Evolutionary conservation across 164 flowering plant genomes (phyloP), one percentile per base, ranked within the genome.

Genomic region (Chloranthus sessilifolius): DNA sequence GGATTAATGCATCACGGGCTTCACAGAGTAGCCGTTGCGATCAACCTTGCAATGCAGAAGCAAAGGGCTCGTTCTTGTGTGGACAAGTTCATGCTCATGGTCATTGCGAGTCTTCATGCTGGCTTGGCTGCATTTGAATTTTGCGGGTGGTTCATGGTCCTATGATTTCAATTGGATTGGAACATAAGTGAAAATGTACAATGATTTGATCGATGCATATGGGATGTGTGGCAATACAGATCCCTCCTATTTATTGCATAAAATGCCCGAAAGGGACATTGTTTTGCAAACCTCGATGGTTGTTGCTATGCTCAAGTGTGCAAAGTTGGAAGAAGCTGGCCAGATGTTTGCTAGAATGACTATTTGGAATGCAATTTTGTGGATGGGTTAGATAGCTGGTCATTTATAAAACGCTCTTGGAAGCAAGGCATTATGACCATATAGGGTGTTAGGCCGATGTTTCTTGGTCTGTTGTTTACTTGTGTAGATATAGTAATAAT

Each of bases 251-350:
- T 26, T 74, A n/a, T 81, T 84, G 47, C 30, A 58, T 52, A 50
- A 34, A 49, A 81, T 79, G 82, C 36, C 29, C 0, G 73, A 68
- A 19, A 75, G 64, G 62, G 80, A 81, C 73, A 65, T 74, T 24
- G 71, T 81, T 43, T 79, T 83, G 0, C 79, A 83, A 85, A 81
- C 81, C 52, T 79, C 88, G 3, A 63, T 79, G 71, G 68, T 81
- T 55, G 76, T 54, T 50, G 72, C 76, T 77, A 60, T 59, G 55
- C 69, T 5, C 51, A 40, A 29, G 74, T 67, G 2, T 30, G 58
- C n/a, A 74, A 64, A 48, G n/a, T 20, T 75, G 37, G 75, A 73
- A 14, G 80, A 75, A 53, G 85, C 83, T 27, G 37, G 53, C 45
- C 3, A 10, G 7, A 7, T 79, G 24, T 81, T 84, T 62, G 25